These are phyloP conservation scores for Abrus pulchellus DNA, from an alignment of 306 rosid genomes.

Conservation along the genomic window DNA sequence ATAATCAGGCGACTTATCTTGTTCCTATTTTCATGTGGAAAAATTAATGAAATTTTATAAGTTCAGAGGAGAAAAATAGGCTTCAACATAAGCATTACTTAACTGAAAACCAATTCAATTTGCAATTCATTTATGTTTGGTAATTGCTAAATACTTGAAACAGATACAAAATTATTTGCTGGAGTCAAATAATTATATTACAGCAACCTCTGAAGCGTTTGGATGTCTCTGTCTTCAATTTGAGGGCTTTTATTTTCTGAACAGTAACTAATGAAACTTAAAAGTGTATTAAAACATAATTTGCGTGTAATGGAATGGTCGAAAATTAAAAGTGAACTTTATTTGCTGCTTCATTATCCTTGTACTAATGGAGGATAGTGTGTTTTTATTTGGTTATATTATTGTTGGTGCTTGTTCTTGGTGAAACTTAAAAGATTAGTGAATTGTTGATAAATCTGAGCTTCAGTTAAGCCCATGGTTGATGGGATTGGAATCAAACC, in stretches of 20 bases:
- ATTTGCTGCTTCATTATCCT: constrained; percentile 20
- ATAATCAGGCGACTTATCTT: constrained; percentile 42
- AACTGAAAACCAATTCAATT: neutral
- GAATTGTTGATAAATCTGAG: constrained; percentile 14
- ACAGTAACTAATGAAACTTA: constrained; percentile 14
- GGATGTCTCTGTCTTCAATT: constrained; percentile 1
- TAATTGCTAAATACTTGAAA: constrained; percentile 22
- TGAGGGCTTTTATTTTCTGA: neutral
- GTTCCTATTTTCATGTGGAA: constrained; percentile 29
- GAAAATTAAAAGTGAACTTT: neutral
- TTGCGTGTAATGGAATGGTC: neutral
- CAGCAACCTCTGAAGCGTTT: neutral
- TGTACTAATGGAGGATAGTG: constrained; percentile 17
- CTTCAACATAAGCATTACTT: constrained; percentile 17
- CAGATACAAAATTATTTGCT: neutral
- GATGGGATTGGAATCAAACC: constrained; percentile 10
- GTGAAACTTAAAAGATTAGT: neutral
- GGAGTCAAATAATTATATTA: constrained; percentile 21
- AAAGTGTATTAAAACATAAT: neutral
- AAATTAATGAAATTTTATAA: constrained; percentile 21
- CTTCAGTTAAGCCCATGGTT: neutral
- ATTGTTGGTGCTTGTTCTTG: constrained; percentile 23
- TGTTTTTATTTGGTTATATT: constrained; percentile 17
- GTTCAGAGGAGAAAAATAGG: neutral
- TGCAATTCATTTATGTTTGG: neutral